Evolutionary conservation across 2,329 filamentous ascomycete genomes (phyloP).

Genomic region (Colletotrichum musae): DNA sequence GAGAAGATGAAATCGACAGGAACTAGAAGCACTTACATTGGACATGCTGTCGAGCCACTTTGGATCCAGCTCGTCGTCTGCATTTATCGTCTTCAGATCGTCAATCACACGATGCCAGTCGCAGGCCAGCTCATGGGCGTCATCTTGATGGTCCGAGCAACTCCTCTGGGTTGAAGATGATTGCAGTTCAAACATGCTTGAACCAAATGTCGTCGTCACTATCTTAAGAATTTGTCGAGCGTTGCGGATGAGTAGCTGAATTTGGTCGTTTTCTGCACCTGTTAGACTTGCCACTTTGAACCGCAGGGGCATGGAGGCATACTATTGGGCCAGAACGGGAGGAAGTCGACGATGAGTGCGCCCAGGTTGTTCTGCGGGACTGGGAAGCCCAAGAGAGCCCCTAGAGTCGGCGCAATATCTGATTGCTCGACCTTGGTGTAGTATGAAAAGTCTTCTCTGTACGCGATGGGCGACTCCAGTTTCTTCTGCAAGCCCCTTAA

Average conservation of each 20-base stretch:
- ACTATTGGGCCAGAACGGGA: conserved; percentile 82
- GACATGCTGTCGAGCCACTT: conserved; percentile 61
- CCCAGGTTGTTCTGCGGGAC: conserved; percentile 92
- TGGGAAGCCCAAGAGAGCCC: conserved; percentile 88
- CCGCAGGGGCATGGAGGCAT: conserved; percentile 44
- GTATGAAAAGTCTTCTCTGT: conserved; percentile 82
- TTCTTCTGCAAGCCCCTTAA: conserved; percentile 69
- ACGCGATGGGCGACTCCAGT: conserved; percentile 67
- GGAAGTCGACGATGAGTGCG: conserved; percentile 84
- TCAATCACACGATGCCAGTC: conserved; percentile 69
- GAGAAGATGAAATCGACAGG: neutral
- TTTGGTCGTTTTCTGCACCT: conserved; percentile 64
- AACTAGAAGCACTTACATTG: conserved; percentile 50
- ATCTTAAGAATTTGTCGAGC: conserved; percentile 85
- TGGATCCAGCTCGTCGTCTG: conserved; percentile 49
- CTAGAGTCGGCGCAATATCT: conserved; percentile 91
- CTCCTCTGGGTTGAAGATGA: conserved; percentile 43
- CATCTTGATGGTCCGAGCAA: conserved; percentile 55
- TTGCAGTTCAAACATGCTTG: conserved; percentile 57
- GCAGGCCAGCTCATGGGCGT: conserved; percentile 75
- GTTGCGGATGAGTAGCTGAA: conserved; percentile 82
- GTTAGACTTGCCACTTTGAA: neutral
- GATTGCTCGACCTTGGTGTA: conserved; percentile 93
- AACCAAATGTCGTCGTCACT: conserved; percentile 79
- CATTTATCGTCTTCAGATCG: conserved; percentile 36